phyloP scores from a whole-genome alignment of 257 asterid genomes.

The Petrea volubilis region DNA sequence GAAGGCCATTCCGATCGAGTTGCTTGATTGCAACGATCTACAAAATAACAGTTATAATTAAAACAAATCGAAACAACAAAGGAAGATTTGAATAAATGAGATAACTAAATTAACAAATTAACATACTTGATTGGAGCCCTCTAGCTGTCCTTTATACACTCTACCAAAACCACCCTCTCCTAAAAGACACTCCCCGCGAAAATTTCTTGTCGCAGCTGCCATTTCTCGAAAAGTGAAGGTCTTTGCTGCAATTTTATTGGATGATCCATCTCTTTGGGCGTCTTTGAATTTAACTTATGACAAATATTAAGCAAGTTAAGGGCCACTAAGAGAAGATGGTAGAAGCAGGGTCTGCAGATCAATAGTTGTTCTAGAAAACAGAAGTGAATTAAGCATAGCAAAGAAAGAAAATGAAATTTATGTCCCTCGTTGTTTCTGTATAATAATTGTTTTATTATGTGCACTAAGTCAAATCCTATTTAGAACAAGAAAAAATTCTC shows the following conservation, averaged over 20 bases:
- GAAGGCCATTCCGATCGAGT: conserved; percentile 86
- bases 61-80: neutral
- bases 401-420: too few relatives aligned
- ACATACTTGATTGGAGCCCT: conserved; percentile 61
- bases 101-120: neutral
- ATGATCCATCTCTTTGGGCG: conserved; percentile 50
- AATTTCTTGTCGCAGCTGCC: conserved; percentile 79
- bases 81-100: neutral
- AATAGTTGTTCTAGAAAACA: too few relatives aligned
- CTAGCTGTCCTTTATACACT: conserved; percentile 85
- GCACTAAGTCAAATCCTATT: neutral
- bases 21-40: conserved; percentile 95
- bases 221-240: conserved; percentile 77
- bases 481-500: neutral
- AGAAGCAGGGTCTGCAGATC: too few relatives aligned
- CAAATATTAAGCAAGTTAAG: neutral
- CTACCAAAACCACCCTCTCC: conserved; percentile 99
- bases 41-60: neutral
- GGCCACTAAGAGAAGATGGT: neutral
- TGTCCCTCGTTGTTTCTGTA: neutral
- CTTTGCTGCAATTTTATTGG: conserved; percentile 72
- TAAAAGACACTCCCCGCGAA: conserved; percentile 64
- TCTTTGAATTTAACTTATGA: conserved; percentile 50
- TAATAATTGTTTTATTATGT: neutral
- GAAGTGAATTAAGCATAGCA: neutral